phyloP scores from a whole-genome alignment of 805 yeast species.

The Kluyveromyces aestuarii region DNA sequence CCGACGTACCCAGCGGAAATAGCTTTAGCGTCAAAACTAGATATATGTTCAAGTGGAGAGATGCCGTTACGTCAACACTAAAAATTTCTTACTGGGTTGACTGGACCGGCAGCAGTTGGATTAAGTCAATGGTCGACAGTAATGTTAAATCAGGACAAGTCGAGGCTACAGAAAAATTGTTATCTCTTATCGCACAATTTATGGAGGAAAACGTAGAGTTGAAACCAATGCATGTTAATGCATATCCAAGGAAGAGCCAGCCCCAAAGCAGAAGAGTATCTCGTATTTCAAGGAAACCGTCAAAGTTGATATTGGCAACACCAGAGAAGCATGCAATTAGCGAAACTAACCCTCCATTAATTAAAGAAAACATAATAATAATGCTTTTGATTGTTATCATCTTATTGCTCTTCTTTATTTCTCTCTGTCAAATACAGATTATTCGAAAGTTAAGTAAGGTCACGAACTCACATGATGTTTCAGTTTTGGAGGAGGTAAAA shows the following conservation, averaged over 20 bases:
- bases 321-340: neutral
- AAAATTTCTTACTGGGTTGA: constrained; percentile 64
- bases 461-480: neutral
- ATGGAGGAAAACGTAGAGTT: constrained; percentile 14
- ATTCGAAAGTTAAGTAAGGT: constrained; percentile 6
- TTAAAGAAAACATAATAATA: constrained; percentile 1
- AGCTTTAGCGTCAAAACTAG: constrained; percentile 70
- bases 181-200: constrained; percentile 18
- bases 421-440: constrained; percentile 10
- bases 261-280: constrained; percentile 7
- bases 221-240: neutral
- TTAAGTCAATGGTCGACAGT: constrained; percentile 79
- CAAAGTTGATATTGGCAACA: neutral
- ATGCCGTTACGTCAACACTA: constrained; percentile 48
- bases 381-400: constrained; percentile 6
- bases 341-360: neutral
- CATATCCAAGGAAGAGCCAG: constrained; percentile 3
- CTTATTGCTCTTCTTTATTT: constrained; percentile 6
- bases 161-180: constrained; percentile 45
- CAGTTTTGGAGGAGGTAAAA: neutral
- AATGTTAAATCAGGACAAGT: constrained; percentile 77
- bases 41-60: constrained; percentile 68
- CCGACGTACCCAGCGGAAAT: constrained; percentile 91
- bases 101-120: constrained; percentile 92
- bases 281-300: neutral